phyloP scores from a whole-genome alignment of 1,284 basidiomycete species.

The Coniferiporia weirii region DNA sequence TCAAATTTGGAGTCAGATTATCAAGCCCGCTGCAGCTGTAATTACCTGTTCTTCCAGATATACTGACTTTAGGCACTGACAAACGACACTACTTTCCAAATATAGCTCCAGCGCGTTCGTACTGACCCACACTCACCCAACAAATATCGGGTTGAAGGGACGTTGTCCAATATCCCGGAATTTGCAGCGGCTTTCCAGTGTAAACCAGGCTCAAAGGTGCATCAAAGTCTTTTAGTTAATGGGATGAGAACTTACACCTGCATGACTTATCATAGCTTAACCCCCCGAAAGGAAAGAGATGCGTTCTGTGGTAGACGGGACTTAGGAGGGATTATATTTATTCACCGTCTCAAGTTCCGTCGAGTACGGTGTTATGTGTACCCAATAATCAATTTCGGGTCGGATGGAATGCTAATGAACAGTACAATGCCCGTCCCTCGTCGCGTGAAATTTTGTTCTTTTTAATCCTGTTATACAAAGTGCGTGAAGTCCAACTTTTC shows the following conservation, averaged over 20 bases:
- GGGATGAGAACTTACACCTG: background rate
- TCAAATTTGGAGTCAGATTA: slow-evolving; percentile 69
- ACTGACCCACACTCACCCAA: slow-evolving; percentile 87
- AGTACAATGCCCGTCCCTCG: background rate
- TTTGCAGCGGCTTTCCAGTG: slow-evolving; percentile 78
- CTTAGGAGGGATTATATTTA: background rate
- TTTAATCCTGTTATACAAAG: background rate
- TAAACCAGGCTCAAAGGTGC: slow-evolving; percentile 60
- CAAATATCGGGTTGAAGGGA: slow-evolving; percentile 77
- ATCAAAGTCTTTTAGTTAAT: slow-evolving; percentile 18
- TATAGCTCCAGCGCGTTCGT: slow-evolving; percentile 69
- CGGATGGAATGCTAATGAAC: background rate
- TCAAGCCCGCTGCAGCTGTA: slow-evolving; percentile 71
- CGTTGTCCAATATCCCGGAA: slow-evolving; percentile 73
- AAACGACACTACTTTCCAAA: slow-evolving; percentile 20
- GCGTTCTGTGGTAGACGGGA: slow-evolving; percentile 11
- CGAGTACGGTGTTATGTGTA: too few relatives aligned
- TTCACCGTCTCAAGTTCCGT: background rate
- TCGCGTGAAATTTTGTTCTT: background rate
- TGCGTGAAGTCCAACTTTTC: background rate
- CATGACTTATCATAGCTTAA: slow-evolving; percentile 19
- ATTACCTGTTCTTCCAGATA: slow-evolving; percentile 24
- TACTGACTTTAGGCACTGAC: slow-evolving; percentile 23
- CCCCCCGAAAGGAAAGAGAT: slow-evolving; percentile 20
- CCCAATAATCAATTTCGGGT: too few relatives aligned